These are phyloP conservation scores for Fusarium drepaniforme DNA, from an alignment of 2,329 filamentous ascomycete genomes.

Conservation along the genomic window DNA sequence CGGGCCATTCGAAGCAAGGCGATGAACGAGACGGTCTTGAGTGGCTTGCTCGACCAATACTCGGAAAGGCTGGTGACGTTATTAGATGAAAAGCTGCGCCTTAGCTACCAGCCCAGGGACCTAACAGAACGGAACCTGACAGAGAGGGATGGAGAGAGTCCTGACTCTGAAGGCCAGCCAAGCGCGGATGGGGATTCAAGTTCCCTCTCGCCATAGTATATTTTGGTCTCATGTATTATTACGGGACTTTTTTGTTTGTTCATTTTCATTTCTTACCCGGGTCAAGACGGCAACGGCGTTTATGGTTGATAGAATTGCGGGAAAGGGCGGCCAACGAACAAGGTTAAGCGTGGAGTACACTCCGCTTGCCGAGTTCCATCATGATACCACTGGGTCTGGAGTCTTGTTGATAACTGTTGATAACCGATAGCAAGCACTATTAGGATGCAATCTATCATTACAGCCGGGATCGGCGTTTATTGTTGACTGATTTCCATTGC, in stretches of 20 bases:
- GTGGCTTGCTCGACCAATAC: slow-evolving; percentile 79
- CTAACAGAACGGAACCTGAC: slow-evolving; percentile 36
- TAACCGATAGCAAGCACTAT: slow-evolving; percentile 23
- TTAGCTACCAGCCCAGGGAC: slow-evolving; percentile 55
- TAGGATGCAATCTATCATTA: slow-evolving; percentile 29
- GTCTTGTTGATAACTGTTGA: slow-evolving; percentile 25
- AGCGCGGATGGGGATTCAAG: slow-evolving; percentile 51
- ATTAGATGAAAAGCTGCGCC: slow-evolving; percentile 77
- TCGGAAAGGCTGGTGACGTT: slow-evolving; percentile 78
- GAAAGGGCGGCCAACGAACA: slow-evolving; percentile 33
- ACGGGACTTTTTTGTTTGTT: slow-evolving; percentile 17
- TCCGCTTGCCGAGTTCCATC: slow-evolving; percentile 41
- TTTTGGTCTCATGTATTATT: slow-evolving; percentile 30
- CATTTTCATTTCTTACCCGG: slow-evolving; percentile 16
- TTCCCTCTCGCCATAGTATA: slow-evolving; percentile 49
- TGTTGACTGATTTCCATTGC: background rate
- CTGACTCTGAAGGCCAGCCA: slow-evolving; percentile 46
- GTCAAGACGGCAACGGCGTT: slow-evolving; percentile 36
- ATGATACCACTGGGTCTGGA: slow-evolving; percentile 54
- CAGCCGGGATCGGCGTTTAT: slow-evolving; percentile 20
- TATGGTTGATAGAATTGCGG: slow-evolving; percentile 21
- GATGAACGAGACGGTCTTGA: slow-evolving; percentile 70
- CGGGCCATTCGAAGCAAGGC: slow-evolving; percentile 65
- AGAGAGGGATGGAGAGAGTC: slow-evolving; percentile 45
- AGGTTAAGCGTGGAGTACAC: slow-evolving; percentile 29